Evolutionary conservation across 2,329 filamentous ascomycete species (phyloP).

Genomic region (Claviceps paspali): DNA sequence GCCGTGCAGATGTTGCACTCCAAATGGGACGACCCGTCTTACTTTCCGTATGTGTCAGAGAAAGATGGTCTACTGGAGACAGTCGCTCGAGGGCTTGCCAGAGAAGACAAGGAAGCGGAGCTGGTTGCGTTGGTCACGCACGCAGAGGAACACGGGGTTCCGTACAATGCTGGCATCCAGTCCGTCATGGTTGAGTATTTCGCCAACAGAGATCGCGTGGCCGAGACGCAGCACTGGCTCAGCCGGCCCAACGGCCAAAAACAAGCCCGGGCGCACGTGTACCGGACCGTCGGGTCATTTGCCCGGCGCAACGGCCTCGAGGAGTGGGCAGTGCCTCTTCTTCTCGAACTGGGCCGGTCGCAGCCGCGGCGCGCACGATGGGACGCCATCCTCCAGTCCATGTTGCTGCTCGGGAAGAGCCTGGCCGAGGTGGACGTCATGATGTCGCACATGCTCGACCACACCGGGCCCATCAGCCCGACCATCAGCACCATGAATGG

Average conservation of each 20-base stretch:
- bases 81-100: constrained; percentile 40
- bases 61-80: constrained; percentile 12
- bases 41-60: constrained; percentile 9
- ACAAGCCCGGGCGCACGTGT: constrained; percentile 11
- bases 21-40: constrained; percentile 14
- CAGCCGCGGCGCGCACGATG: constrained; percentile 41
- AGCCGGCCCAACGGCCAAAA: constrained; percentile 30
- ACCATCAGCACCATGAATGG: constrained; percentile 62
- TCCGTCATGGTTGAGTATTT: constrained; percentile 47
- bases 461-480: constrained; percentile 35
- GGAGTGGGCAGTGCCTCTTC: constrained; percentile 46
- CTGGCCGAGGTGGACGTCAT: constrained; percentile 33
- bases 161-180: constrained; percentile 31
- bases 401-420: constrained; percentile 50
- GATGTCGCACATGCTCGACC: constrained; percentile 59
- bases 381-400: constrained; percentile 62
- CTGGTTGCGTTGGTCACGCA: constrained; percentile 40
- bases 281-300: constrained; percentile 25
- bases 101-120: constrained; percentile 41
- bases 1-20: constrained; percentile 29
- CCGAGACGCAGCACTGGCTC: constrained; percentile 55
- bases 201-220: constrained; percentile 37
- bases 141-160: constrained; percentile 30
- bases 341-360: constrained; percentile 34
- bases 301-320: constrained; percentile 43